A percentile compares a stretch with the other conserved stretches of the same genome.
Conservation (phyloP, 2,329 filamentous ascomycete genomes). For the Elsinoe fawcettii region DNA sequence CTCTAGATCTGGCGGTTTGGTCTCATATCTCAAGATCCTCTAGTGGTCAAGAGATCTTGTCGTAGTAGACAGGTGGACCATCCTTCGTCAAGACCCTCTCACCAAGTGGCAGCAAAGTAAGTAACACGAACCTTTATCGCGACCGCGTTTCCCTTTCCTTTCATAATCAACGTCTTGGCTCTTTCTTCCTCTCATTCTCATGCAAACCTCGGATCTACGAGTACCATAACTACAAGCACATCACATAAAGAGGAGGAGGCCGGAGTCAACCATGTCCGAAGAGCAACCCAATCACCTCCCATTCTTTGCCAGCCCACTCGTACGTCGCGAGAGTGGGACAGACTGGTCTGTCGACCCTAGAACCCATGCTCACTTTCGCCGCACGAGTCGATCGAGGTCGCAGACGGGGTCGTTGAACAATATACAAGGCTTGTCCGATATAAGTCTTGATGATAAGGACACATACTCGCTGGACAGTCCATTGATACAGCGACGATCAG, state of each 20-base stretch:
- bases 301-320: conserved; percentile 8
- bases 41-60: background rate
- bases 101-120: conserved; percentile 4
- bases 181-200: background rate
- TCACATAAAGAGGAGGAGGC: background rate
- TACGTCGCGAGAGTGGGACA: conserved; percentile 7
- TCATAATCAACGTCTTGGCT: conserved; percentile 7
- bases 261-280: background rate
- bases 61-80: conserved; percentile 4
- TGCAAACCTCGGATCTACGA: background rate
- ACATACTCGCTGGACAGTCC: conserved; percentile 19
- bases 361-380: background rate
- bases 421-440: conserved; percentile 2
- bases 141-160: background rate
- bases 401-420: conserved; percentile 5
- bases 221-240: background rate
- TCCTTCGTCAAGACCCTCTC: background rate
- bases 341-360: conserved; percentile 5
- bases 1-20: background rate
- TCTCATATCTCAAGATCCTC: background rate
- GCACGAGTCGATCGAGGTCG: conserved; percentile 3
- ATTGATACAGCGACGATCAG: conserved; percentile 37
- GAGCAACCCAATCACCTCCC: conserved; percentile 5
- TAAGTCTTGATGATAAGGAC: conserved; percentile 1
- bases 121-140: background rate